Conservation (phyloP, 805 yeast species). For the Candida pseudoglaebosa region DNA sequence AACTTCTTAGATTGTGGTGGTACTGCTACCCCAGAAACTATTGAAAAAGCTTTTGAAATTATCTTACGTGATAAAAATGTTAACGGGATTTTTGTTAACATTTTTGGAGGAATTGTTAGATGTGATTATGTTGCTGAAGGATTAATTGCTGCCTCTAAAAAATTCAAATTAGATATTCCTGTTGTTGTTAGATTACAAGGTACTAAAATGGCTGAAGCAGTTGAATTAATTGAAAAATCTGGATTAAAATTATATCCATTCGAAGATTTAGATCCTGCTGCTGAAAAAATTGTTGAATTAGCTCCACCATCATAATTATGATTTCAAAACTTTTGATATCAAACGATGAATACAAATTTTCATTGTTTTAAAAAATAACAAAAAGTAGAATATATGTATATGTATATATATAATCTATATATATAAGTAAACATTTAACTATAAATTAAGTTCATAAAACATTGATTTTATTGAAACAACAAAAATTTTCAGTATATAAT, state of each 20-base stretch:
- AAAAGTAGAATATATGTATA: background rate
- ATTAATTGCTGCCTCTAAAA: conserved; percentile 89
- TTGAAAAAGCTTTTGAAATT: conserved; percentile 92
- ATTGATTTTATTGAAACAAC: too few relatives aligned
- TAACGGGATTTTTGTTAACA: conserved; percentile 94
- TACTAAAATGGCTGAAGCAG: conserved; percentile 89
- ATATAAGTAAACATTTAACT: background rate
- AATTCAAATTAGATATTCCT: conserved; percentile 86
- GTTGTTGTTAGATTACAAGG: conserved; percentile 99
- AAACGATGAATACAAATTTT: too few relatives aligned
- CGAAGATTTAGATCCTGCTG: conserved; percentile 95
- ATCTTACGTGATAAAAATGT: conserved; percentile 87
- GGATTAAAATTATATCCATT: conserved; percentile 91
- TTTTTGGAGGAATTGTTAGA: conserved; percentile 99
- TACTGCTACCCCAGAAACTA: conserved; percentile 98
- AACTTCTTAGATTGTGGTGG: conserved; percentile 99
- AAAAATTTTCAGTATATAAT: too few relatives aligned
- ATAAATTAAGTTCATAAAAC: too few relatives aligned
- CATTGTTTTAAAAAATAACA: too few relatives aligned
- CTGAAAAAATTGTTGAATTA: conserved; percentile 86
- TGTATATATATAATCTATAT: background rate
- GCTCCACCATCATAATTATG: conserved; percentile 27
- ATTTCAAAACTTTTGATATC: too few relatives aligned
- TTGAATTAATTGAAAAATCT: conserved; percentile 76
- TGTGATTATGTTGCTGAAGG: conserved; percentile 99